These are phyloP conservation scores for Darksidea phi DNA, from an alignment of 495 filamentous ascomycete species.

Conservation along the genomic window DNA sequence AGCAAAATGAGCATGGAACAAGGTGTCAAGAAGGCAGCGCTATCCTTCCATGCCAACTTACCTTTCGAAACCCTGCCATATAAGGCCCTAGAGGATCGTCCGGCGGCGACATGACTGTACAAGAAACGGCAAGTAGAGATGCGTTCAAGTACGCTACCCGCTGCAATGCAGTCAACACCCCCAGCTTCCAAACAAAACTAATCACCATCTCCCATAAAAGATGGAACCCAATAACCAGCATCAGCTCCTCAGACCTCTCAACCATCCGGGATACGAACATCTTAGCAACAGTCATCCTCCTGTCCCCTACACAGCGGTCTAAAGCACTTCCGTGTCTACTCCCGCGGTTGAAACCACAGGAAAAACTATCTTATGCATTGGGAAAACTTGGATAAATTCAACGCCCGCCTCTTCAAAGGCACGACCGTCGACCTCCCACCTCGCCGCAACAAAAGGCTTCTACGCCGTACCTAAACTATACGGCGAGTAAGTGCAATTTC, in stretches of 20 bases:
- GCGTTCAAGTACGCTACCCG: conserved; percentile 67
- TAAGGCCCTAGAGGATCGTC: conserved; percentile 53
- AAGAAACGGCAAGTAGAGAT: conserved; percentile 62
- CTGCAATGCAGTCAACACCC: conserved; percentile 30
- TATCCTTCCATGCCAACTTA: conserved; percentile 69
- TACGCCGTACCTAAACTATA: conserved; percentile 71
- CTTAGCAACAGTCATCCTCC: no score
- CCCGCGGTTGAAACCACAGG: no score
- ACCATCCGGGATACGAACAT: no score
- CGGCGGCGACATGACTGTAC: conserved; percentile 68
- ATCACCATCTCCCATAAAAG: background rate
- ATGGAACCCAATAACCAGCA: conserved; percentile 35
- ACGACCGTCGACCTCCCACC: conserved; percentile 64
- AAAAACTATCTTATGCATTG: no score
- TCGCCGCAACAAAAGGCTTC: conserved; percentile 73
- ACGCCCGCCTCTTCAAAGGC: conserved; percentile 32
- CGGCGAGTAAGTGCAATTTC: conserved; percentile 26
- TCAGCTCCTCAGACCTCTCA: background rate
- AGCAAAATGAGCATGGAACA: conserved; percentile 62
- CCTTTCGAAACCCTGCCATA: conserved; percentile 62
- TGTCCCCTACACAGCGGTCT: no score
- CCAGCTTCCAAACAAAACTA: background rate
- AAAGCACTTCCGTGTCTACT: no score
- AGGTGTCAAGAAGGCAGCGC: conserved; percentile 61
- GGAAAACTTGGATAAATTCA: background rate